phyloP scores from a whole-genome alignment of 768 basidiomycete species.

The Grammothele lineata region DNA sequence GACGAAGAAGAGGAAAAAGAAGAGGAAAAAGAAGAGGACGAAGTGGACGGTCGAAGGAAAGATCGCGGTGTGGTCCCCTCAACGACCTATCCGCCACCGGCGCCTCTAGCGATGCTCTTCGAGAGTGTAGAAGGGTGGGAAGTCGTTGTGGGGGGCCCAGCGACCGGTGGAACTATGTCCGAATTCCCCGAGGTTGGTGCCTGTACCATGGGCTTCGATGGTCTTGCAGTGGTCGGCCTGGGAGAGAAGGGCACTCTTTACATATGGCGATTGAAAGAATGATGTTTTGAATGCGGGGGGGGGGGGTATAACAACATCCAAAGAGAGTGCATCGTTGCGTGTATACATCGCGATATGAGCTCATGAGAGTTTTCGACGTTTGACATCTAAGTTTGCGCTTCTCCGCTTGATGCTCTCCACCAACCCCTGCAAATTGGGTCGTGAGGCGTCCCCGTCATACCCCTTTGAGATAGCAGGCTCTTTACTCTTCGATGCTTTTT shows the following conservation, averaged over 20 bases:
- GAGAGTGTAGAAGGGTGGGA: conserved; percentile 22
- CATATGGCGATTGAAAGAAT: conserved; percentile 17
- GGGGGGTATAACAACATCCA: too few relatives aligned
- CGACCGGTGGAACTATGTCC: conserved; percentile 5
- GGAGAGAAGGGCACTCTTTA: conserved; percentile 19
- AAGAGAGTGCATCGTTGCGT: too few relatives aligned
- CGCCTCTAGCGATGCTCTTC: conserved; percentile 13
- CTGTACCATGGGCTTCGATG: conserved; percentile 22
- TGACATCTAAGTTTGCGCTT: conserved; percentile 35
- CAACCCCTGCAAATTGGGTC: conserved; percentile 52
- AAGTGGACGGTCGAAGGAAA: conserved; percentile 13
- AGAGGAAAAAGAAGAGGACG: not conserved
- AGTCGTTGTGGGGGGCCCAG: conserved; percentile 10
- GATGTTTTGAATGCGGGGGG: not conserved
- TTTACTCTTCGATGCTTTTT: conserved; percentile 16
- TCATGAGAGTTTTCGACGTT: conserved; percentile 32
- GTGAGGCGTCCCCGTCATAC: conserved; percentile 20
- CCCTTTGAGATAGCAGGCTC: conserved; percentile 2
- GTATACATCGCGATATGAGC: not conserved
- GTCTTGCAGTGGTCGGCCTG: conserved; percentile 17
- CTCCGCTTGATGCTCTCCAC: conserved; percentile 90
- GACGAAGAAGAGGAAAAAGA: conserved; percentile 2
- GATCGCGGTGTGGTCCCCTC: not conserved
- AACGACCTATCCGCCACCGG: conserved; percentile 5
- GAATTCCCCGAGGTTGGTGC: conserved; percentile 11